phyloP scores from a whole-genome alignment of 495 filamentous ascomycete species.

The Penicilliopsis zonata region DNA sequence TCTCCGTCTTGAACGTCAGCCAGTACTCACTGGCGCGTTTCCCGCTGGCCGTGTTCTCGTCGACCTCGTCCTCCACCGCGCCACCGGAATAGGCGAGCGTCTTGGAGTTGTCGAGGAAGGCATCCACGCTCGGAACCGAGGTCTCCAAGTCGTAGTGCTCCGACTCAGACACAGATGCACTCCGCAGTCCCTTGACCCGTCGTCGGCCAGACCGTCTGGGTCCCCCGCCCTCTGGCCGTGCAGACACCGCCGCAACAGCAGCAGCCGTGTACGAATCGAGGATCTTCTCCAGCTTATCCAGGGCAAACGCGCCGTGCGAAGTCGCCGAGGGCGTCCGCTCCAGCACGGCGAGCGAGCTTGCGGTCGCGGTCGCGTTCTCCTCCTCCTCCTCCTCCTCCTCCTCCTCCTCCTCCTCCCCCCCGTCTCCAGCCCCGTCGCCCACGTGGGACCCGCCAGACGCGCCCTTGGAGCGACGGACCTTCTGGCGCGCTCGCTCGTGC shows the following conservation, averaged over 20 bases:
- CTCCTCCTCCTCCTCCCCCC: constrained; percentile 15
- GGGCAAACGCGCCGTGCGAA: constrained; percentile 48
- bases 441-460: too few species aligned
- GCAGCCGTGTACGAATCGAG: constrained; percentile 42
- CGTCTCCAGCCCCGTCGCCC: constrained; percentile 7
- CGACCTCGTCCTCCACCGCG: constrained; percentile 32
- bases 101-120: constrained; percentile 74
- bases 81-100: constrained; percentile 65
- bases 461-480: constrained; percentile 31
- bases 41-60: constrained; percentile 12
- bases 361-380: too few species aligned
- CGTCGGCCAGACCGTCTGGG: constrained; percentile 17
- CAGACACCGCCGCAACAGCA: too few species aligned
- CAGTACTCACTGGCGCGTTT: constrained; percentile 57
- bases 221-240: too few species aligned
- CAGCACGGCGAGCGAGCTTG: too few species aligned
- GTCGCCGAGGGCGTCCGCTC: constrained; percentile 24
- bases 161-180: constrained; percentile 57
- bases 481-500: constrained; percentile 56
- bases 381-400: constrained; percentile 16
- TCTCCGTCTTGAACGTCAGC: constrained; percentile 77
- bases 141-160: constrained; percentile 64
- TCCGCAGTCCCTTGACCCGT: constrained; percentile 23
- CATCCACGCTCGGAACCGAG: constrained; percentile 66
- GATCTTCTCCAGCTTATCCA: constrained; percentile 61